Evolutionary conservation across 208 protist species (phyloP).

Genomic region (Wallacemonas sp.): DNA sequence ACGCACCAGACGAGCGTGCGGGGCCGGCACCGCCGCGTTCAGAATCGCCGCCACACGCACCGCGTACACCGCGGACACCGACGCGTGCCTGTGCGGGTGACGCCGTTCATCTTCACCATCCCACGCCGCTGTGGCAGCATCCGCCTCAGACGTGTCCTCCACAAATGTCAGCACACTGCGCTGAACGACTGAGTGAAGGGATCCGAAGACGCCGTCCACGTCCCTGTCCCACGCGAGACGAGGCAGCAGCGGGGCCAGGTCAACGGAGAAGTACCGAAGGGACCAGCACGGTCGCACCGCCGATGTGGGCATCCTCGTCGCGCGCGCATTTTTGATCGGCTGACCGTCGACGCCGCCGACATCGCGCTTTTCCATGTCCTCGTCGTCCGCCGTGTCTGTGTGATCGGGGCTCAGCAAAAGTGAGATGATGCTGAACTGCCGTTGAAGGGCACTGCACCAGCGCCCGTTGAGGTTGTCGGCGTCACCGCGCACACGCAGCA

Average conservation of each 20-base stretch:
- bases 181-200: slow-evolving; percentile 29
- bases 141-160: too few species aligned
- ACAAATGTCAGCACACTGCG: background rate
- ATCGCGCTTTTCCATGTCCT: background rate
- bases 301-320: too few species aligned
- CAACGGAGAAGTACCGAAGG: slow-evolving; percentile 26
- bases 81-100: too few species aligned
- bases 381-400: slow-evolving; percentile 10
- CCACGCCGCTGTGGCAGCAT: too few species aligned
- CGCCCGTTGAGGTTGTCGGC: slow-evolving; percentile 23
- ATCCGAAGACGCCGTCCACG: slow-evolving; percentile 64
- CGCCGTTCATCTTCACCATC: background rate
- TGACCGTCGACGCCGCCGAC: too few species aligned
- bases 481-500: slow-evolving; percentile 22
- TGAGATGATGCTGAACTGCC: slow-evolving; percentile 42
- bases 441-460: slow-evolving; percentile 72
- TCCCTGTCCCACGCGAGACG: slow-evolving; percentile 46
- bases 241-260: slow-evolving; percentile 51
- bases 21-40: slow-evolving; percentile 46
- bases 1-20: background rate
- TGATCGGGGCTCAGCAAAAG: slow-evolving; percentile 22
- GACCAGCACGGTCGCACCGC: background rate
- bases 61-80: too few species aligned
- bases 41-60: slow-evolving; percentile 43
- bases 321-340: too few species aligned